phyloP scores from a whole-genome alignment of 192 early-diverging fungal species.

The Podila horticola region DNA sequence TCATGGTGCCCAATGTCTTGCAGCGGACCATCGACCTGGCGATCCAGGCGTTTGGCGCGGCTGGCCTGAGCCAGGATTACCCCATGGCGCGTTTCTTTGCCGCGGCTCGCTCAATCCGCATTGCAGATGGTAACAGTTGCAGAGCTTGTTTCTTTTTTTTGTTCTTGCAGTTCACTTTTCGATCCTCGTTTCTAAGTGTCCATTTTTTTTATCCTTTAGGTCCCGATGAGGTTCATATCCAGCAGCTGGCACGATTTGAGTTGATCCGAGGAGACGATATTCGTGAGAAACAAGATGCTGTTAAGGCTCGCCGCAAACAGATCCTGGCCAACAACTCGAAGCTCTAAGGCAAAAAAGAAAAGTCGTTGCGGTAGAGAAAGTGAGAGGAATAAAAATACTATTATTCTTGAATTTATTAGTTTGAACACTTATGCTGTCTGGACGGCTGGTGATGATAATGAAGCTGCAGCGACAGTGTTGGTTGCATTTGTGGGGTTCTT shows the following conservation, averaged over 20 bases:
- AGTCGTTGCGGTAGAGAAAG: no score
- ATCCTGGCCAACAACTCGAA: constrained; percentile 32
- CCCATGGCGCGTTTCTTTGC: constrained; percentile 88
- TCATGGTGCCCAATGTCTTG: constrained; percentile 83
- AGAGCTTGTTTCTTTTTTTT: neutral
- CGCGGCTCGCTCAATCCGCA: constrained; percentile 82
- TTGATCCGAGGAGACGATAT: constrained; percentile 64
- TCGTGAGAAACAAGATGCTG: constrained; percentile 29
- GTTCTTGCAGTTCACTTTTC: constrained; percentile 6
- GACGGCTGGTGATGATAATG: neutral
- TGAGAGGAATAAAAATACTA: no score
- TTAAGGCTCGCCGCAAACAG: constrained; percentile 19
- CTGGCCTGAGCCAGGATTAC: constrained; percentile 86
- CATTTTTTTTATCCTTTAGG: neutral
- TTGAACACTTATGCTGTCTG: neutral
- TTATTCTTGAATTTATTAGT: no score
- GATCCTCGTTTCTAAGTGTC: no score
- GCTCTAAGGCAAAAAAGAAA: constrained; percentile 9
- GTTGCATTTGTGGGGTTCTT: constrained; percentile 14
- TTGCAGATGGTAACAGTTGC: constrained; percentile 78
- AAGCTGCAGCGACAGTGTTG: neutral
- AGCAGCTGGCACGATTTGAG: constrained; percentile 86
- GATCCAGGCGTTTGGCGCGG: constrained; percentile 94
- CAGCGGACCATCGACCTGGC: constrained; percentile 87
- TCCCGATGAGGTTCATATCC: constrained; percentile 91